Evolutionary conservation across 441 rosid species (phyloP), one percentile per base, ranked within the genome.

Genomic region (Hura crepitans): DNA sequence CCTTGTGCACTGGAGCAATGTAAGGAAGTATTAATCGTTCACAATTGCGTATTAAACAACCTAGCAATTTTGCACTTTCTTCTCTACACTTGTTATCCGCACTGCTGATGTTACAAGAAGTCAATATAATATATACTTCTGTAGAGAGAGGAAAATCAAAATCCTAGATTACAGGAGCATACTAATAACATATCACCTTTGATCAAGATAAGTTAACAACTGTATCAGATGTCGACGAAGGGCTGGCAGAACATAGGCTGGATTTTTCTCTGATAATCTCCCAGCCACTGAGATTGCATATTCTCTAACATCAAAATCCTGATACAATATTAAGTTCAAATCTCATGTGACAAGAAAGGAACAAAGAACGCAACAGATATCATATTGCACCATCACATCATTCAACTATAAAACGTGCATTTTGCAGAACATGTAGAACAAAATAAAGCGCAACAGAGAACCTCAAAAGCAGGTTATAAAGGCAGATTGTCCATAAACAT

Each of bases 171-270:
- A 35, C 6, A 57, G n/a, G n/a, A 23, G 66, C 43, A 17, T 18
- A 39, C 18, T 31, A 31, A 13, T 12, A 50, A 27, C 55, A 69
- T n/a, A 72, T 86, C 81, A 96, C 99, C 99, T 96, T 79, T 85
- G 97, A 80, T 87, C 94, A 70, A 96, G 89, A 87, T 93, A 93
- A 60, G 99, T 93, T 84, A 96, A 83, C 79, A 96, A 75, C 78
- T 91, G 99, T 84, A 93, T 96, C 68, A 96, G 91, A 86, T 93
- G 97, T 69, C 98, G 97, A 73, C 98, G 99, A 77, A 96, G 96
- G 66, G 99, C 99, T 28, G 99, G 99, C 81, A 93, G 97, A 75
- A 96, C 98, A 78, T 96, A 96, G 62, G 99, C 98, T 59, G 99
- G 99, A 80, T 96, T 96, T 81, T 90, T 96, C 80, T 93, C 98